Percentiles rank a stretch among this genome's conserved stretches.
Conservation (phyloP, 768 basidiomycete species). For the Mrakia frigida region DNA sequence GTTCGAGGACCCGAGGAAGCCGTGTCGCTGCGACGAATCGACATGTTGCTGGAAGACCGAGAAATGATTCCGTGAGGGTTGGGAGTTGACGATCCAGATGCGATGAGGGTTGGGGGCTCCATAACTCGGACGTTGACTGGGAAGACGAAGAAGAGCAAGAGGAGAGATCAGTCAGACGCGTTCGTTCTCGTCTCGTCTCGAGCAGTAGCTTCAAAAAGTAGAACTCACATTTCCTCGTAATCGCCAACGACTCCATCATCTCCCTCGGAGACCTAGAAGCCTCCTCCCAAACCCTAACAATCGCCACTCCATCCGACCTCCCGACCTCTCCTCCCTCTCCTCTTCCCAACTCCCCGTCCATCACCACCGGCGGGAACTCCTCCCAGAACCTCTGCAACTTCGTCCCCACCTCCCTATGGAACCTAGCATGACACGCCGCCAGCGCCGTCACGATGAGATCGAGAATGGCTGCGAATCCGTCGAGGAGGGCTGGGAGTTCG, state of each 20-base stretch:
- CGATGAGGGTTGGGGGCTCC: conserved; percentile 19
- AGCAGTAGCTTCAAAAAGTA: not conserved
- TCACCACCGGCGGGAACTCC: conserved; percentile 32
- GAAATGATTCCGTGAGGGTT: conserved; percentile 12
- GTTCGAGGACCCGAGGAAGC: not conserved
- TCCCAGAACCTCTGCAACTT: conserved; percentile 34
- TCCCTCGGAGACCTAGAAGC: conserved; percentile 20
- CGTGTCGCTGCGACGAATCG: not conserved
- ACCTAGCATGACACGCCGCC: conserved; percentile 38
- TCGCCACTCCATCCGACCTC: conserved; percentile 23
- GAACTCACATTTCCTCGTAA: conserved; percentile 29
- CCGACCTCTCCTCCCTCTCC: not conserved
- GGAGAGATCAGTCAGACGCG: not conserved
- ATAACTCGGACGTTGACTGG: conserved; percentile 29
- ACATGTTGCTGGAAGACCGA: not conserved
- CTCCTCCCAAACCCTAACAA: conserved; percentile 32
- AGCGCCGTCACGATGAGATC: conserved; percentile 39
- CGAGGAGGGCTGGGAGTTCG: conserved; percentile 43
- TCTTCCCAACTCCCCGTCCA: conserved; percentile 3
- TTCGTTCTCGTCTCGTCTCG: not conserved
- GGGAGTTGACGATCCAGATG: conserved; percentile 17
- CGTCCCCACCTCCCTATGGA: conserved; percentile 34
- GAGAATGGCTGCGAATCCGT: conserved; percentile 41
- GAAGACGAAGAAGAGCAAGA: not conserved
- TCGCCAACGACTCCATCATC: conserved; percentile 25